Conservation (phyloP, 352 stramenopile species). For the Phytophthora vignae region DNA sequence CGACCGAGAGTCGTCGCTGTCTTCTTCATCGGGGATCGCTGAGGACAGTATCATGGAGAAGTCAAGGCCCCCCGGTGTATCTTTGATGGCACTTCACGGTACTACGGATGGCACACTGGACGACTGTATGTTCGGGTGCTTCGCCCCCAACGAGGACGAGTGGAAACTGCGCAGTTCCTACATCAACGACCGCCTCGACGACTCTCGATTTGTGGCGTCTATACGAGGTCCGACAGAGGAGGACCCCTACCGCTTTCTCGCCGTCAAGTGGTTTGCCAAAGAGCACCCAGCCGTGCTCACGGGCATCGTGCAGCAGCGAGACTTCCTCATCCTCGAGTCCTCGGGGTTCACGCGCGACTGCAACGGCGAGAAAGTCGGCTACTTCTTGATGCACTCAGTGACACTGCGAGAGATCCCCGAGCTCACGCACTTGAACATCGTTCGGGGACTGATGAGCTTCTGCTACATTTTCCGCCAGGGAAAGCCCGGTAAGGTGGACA, state of each 20-base stretch:
- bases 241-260: constrained; percentile 59
- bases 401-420: constrained; percentile 42
- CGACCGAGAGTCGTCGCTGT: constrained; percentile 4
- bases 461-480: constrained; percentile 59
- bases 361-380: constrained; percentile 42
- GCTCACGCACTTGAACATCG: constrained; percentile 51
- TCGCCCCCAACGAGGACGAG: constrained; percentile 46
- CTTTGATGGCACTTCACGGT: constrained; percentile 51
- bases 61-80: constrained; percentile 35
- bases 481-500: constrained; percentile 31
- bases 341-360: constrained; percentile 42
- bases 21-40: constrained; percentile 17
- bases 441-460: constrained; percentile 54
- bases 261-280: constrained; percentile 69
- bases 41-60: constrained; percentile 37
- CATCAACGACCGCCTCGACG: constrained; percentile 57
- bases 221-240: constrained; percentile 37
- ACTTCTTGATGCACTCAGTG: constrained; percentile 65
- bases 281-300: constrained; percentile 47
- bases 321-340: constrained; percentile 59
- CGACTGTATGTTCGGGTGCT: constrained; percentile 53
- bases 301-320: constrained; percentile 54
- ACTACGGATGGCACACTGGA: constrained; percentile 55
- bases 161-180: constrained; percentile 56
- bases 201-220: constrained; percentile 51